phyloP scores from a whole-genome alignment of 1,139 yeast species.

The Diutina siamensis region DNA sequence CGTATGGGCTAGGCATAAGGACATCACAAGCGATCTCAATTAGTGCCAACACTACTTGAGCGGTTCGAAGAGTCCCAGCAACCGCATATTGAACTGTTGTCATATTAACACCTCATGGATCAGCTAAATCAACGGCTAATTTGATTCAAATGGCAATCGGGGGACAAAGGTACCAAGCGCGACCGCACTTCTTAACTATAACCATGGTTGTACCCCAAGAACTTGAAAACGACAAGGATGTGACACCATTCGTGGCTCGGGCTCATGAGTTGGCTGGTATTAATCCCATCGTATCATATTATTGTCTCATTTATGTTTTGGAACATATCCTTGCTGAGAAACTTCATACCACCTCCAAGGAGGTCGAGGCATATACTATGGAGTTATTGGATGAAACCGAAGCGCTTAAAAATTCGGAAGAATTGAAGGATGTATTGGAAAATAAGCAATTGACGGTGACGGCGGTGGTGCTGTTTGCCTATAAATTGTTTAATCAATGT shows the following conservation, averaged over 20 bases:
- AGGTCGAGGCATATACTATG: conserved; percentile 47
- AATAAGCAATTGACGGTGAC: conserved; percentile 49
- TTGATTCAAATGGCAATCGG: no score
- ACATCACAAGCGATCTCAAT: background rate
- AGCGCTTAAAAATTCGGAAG: conserved; percentile 27
- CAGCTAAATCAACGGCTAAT: background rate
- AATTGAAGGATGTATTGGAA: conserved; percentile 30
- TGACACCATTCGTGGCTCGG: conserved; percentile 35
- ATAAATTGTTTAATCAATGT: conserved; percentile 45
- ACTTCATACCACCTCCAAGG: conserved; percentile 41
- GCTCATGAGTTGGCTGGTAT: conserved; percentile 37
- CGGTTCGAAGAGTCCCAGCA: background rate
- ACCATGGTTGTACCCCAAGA: background rate
- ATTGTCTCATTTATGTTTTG: conserved; percentile 51
- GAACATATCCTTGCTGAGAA: conserved; percentile 51
- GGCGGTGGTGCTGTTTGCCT: conserved; percentile 50
- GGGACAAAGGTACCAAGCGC: no score
- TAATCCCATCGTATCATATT: conserved; percentile 47
- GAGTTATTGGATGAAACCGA: conserved; percentile 57
- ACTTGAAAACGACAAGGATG: conserved; percentile 23
- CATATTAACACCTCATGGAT: background rate
- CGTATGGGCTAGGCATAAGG: background rate
- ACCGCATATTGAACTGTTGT: background rate
- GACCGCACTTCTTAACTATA: no score
- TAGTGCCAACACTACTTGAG: background rate